Conservation (phyloP, 1,284 basidiomycete genomes). For the Filobasidium uniguttulatum region DNA sequence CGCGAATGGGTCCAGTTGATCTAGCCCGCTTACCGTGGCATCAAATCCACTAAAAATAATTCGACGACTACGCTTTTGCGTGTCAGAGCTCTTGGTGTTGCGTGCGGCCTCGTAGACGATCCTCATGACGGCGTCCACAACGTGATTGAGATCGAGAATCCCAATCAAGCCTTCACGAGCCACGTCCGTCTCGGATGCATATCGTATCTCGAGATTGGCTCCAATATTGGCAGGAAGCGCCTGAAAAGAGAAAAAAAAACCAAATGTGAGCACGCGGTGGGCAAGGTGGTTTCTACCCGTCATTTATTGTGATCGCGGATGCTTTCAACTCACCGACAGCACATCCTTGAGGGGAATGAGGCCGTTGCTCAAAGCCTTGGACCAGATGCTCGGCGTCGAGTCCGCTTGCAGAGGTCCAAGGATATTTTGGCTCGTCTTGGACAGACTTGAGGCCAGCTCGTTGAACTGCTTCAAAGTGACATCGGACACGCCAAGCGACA, state of each 20-base stretch:
- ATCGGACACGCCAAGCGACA: constrained; percentile 70
- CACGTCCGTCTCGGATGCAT: constrained; percentile 42
- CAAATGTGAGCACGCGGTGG: too few species aligned
- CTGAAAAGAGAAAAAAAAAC: too few species aligned
- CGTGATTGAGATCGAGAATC: constrained; percentile 57
- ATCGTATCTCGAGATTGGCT: constrained; percentile 66
- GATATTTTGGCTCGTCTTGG: constrained; percentile 19
- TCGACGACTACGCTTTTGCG: constrained; percentile 48
- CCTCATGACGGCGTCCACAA: constrained; percentile 67
- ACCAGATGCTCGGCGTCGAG: constrained; percentile 46
- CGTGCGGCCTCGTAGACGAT: constrained; percentile 55
- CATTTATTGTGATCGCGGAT: neutral
- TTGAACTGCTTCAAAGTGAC: constrained; percentile 70
- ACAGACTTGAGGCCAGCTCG: constrained; percentile 46
- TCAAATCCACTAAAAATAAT: constrained; percentile 70
- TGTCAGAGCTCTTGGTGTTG: constrained; percentile 26
- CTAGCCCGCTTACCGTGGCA: constrained; percentile 53
- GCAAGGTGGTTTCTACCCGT: constrained; percentile 9
- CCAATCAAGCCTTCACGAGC: constrained; percentile 40
- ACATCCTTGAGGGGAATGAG: constrained; percentile 61
- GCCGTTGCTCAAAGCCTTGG: constrained; percentile 41
- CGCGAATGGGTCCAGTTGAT: neutral
- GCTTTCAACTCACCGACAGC: constrained; percentile 46
- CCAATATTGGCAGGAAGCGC: constrained; percentile 57
- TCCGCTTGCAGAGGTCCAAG: constrained; percentile 8